Conservation (phyloP, 75 land plant genomes). For the Selaginella tamariscina region DNA sequence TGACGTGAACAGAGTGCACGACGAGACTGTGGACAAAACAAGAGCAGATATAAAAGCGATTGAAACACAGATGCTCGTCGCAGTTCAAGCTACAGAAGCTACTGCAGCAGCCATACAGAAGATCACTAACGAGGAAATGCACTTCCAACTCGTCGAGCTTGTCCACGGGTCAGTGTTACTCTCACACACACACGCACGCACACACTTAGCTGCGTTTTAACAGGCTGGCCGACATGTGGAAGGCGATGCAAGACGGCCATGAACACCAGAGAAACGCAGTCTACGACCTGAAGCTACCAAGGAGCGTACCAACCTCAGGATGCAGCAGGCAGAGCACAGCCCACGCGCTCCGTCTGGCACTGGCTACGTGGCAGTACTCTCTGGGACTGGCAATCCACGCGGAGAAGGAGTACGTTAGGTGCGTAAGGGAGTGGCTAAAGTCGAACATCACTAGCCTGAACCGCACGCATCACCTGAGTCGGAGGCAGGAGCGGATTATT, state of each 20-base stretch:
- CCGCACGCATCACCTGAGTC: not conserved
- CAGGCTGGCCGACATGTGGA: slow-evolving; percentile 9
- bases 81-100: slow-evolving; percentile 7
- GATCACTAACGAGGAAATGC: slow-evolving; percentile 8
- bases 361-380: not conserved
- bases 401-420: not conserved
- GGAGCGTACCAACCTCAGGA: slow-evolving; percentile 8
- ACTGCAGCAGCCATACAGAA: slow-evolving; percentile 6
- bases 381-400: not conserved
- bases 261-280: slow-evolving; percentile 5
- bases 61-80: slow-evolving; percentile 1
- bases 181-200: too few relatives aligned
- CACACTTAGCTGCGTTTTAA: too few relatives aligned
- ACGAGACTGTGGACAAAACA: not conserved
- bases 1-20: slow-evolving; percentile 2
- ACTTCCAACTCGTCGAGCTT: not conserved
- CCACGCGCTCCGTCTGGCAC: not conserved
- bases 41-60: not conserved
- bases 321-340: not conserved
- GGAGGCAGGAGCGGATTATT: not conserved
- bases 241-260: not conserved
- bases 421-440: not conserved
- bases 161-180: not conserved
- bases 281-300: not conserved
- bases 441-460: not conserved